Conservation (phyloP, 176 grass and related monocot species). For the Coix lacrymajobi region DNA sequence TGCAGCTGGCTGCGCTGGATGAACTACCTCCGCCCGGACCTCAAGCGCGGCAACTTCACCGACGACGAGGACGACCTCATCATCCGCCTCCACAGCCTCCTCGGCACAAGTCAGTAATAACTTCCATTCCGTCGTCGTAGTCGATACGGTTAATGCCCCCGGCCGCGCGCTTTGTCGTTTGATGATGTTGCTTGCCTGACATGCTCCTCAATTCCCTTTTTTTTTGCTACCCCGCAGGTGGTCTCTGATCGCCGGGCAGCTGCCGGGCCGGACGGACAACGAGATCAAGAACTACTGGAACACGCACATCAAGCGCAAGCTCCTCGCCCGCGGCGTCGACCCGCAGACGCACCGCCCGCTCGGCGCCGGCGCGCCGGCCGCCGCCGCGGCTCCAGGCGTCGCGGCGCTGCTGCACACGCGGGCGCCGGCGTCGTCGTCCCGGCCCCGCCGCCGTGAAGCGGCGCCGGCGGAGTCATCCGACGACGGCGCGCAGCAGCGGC, state of each 20-base stretch:
- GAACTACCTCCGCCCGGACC: constrained; percentile 90
- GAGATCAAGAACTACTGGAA: constrained; percentile 97
- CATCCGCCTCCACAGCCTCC: constrained; percentile 70
- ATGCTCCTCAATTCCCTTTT: too few relatives aligned
- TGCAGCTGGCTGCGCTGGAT: constrained; percentile 87
- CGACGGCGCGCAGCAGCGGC: constrained; percentile 17
- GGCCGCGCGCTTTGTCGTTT: too few relatives aligned
- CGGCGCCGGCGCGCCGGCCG: not conserved
- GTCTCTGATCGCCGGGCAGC: constrained; percentile 78
- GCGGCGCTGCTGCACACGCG: not conserved
- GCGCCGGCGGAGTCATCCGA: not conserved
- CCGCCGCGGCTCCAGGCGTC: not conserved
- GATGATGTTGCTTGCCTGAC: not conserved
- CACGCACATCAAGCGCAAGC: constrained; percentile 91
- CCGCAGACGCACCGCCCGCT: constrained; percentile 61
- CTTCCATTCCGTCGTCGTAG: too few relatives aligned
- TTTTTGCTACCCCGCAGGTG: constrained; percentile 56
- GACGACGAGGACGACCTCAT: constrained; percentile 88
- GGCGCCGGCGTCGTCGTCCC: not conserved
- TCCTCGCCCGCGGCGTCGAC: constrained; percentile 64
- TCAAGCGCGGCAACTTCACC: constrained; percentile 95
- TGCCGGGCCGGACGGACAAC: constrained; percentile 78
- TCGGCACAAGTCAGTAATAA: constrained; percentile 80
- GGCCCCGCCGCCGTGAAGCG: not conserved
- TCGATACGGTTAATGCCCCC: too few relatives aligned